Conservation (phyloP, 2,329 filamentous ascomycete species). For the Paraphoma chrysanthemicola region DNA sequence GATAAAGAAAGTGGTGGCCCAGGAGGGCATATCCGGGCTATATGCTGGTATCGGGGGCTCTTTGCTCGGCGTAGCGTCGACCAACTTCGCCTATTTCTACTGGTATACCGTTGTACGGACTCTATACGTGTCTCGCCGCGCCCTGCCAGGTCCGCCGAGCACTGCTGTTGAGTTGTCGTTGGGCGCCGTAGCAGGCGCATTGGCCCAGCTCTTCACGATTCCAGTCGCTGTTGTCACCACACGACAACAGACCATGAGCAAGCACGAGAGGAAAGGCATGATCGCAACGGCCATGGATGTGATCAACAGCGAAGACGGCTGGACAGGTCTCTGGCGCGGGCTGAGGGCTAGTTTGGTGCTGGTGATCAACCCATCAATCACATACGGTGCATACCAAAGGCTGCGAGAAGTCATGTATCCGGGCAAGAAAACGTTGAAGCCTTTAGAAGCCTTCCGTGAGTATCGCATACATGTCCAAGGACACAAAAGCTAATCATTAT, state of each 20-base stretch:
- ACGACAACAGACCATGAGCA: constrained; percentile 90
- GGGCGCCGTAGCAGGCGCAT: constrained; percentile 84
- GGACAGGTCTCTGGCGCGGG: constrained; percentile 89
- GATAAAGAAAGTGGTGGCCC: constrained; percentile 79
- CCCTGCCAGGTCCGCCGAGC: constrained; percentile 69
- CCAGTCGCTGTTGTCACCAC: constrained; percentile 96
- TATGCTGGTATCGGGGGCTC: constrained; percentile 90
- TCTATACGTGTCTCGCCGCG: constrained; percentile 71
- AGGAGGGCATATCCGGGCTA: constrained; percentile 81
- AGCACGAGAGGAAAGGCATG: constrained; percentile 83
- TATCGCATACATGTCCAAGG: constrained; percentile 26
- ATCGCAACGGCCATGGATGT: constrained; percentile 89
- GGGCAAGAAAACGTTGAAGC: constrained; percentile 74
- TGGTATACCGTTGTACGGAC: constrained; percentile 92
- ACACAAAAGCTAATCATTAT: neutral
- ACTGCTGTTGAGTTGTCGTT: constrained; percentile 84
- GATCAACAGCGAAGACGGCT: constrained; percentile 86
- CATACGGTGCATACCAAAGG: constrained; percentile 94
- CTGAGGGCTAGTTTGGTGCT: constrained; percentile 95
- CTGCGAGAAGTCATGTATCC: constrained; percentile 80
- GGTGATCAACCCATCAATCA: constrained; percentile 96
- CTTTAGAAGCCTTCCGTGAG: constrained; percentile 91
- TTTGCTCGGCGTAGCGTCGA: constrained; percentile 90
- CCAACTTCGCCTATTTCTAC: constrained; percentile 99
- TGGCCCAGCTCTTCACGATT: constrained; percentile 96